phyloP scores from a whole-genome alignment of 129 eudicot genomes.

The Flaveria sonorensis region DNA sequence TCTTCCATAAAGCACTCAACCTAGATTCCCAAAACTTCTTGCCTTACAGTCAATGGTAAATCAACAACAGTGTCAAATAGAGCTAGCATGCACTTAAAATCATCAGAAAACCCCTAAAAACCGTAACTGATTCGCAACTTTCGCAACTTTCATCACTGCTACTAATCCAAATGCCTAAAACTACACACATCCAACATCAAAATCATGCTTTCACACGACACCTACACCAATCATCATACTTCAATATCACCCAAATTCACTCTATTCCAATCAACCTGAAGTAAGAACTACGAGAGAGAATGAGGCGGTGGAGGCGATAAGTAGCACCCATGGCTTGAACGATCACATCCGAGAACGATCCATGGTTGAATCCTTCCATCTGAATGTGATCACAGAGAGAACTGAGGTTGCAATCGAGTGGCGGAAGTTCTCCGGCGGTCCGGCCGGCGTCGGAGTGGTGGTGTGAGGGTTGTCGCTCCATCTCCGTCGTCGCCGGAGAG shows the following conservation, averaged over 20 bases:
- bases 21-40: background rate
- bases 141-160: background rate
- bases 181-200: background rate
- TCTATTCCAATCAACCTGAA: background rate
- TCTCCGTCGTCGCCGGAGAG: slow-evolving; percentile 49
- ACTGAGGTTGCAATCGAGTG: slow-evolving; percentile 69
- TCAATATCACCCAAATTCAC: slow-evolving; percentile 1
- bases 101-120: background rate
- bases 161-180: slow-evolving; percentile 8
- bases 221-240: background rate
- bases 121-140: background rate
- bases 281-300: slow-evolving; percentile 91
- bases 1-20: too few species aligned
- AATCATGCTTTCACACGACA: slow-evolving; percentile 13
- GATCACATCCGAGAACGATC: slow-evolving; percentile 84
- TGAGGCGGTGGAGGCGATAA: slow-evolving; percentile 88
- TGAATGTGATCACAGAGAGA: slow-evolving; percentile 89
- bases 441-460: slow-evolving; percentile 52
- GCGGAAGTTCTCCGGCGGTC: slow-evolving; percentile 51
- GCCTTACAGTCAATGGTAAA: too few species aligned
- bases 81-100: background rate
- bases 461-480: slow-evolving; percentile 37
- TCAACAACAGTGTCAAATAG: background rate
- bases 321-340: slow-evolving; percentile 84
- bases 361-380: slow-evolving; percentile 73